Conservation (phyloP, 768 basidiomycete species). For the Russula earlei region DNA sequence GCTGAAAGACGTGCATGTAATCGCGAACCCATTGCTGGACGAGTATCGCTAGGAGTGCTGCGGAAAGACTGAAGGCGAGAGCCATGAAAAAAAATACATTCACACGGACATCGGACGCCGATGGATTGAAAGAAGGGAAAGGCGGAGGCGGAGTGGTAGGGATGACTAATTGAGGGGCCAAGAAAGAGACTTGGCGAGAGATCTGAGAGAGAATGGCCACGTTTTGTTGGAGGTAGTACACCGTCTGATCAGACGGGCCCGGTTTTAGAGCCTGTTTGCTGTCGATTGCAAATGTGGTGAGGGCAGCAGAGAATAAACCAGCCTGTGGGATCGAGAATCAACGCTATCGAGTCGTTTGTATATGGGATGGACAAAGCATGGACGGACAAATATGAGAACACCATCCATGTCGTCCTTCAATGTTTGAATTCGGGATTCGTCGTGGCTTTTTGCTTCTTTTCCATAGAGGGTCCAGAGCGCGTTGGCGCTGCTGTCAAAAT, state of each 20-base stretch:
- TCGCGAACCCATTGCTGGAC: neutral
- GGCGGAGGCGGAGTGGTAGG: neutral
- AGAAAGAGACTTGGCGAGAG: neutral
- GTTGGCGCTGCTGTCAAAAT: neutral
- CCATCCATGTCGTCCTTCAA: neutral
- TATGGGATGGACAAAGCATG: too few relatives aligned
- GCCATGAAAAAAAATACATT: constrained; percentile 25
- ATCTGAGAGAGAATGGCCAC: neutral
- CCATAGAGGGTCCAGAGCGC: neutral
- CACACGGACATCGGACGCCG: constrained; percentile 28
- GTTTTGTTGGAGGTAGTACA: neutral
- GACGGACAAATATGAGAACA: neutral
- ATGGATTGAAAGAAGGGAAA: constrained; percentile 15
- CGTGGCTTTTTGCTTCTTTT: neutral
- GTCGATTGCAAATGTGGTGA: neutral
- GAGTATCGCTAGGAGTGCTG: constrained; percentile 33
- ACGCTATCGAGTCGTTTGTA: neutral
- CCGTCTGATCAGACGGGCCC: neutral
- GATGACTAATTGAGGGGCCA: neutral
- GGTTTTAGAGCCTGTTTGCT: neutral
- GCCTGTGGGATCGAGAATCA: neutral
- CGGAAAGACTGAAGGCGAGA: constrained; percentile 29
- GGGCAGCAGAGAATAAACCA: neutral
- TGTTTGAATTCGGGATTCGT: neutral
- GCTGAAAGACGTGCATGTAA: neutral